Base-by-base conservation (phyloP, 2,329 filamentous ascomycete genomes). In the Knoxdaviesia capensis region DNA sequence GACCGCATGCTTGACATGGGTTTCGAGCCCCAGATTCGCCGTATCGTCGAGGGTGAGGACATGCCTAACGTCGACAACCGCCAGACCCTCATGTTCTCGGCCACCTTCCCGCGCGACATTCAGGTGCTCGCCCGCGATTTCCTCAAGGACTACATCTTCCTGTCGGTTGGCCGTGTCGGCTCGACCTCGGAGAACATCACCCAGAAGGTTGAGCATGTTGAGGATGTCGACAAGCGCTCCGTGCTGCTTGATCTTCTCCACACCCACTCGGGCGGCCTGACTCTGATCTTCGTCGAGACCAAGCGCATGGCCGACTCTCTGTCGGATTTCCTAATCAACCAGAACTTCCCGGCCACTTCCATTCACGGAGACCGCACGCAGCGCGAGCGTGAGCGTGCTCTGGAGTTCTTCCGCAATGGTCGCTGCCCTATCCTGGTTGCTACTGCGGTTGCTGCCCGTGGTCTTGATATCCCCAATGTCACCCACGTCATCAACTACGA, bases 1-100 rank as follows among this genome's bases (percentile, higher is more conserved):
- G 90, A 98, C 69, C 90, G 90, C 61, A 98, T 98, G 90, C 73
- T 98, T 72, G 90, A 98, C 74, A 98, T 98, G 90, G 90, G 90
- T 90, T 98, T 98, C 72, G 90, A 98, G 71, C 90, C 90, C 55
- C 90, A 98, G 68, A 98, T 98, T 58, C 87, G 90, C 56, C 83
- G 88, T 54, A 96, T 98, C 55, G 90, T 98, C 38, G 88, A 96
- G 65, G 86, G 86, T 46, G 90, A 96, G 66, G 90, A 98, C 55
- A 98, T 98, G 90, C 90, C 90, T 44, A 62, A 64, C 42, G 83
- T 88, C 46, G 66, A 77, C 50, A 68, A 72, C 53, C 87, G 90
- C 56, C 90, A 98, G 66, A 98, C 90, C 43, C 88, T 98, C 69
- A 98, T 98, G 90, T 98, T 98, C 62, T 98, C 90, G 36, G 90